Percentiles rank a stretch among this genome's conserved stretches.
Evolutionary conservation across 2,329 filamentous ascomycete genomes (phyloP).

Genomic region (Byssoonygena ceratinophila): DNA sequence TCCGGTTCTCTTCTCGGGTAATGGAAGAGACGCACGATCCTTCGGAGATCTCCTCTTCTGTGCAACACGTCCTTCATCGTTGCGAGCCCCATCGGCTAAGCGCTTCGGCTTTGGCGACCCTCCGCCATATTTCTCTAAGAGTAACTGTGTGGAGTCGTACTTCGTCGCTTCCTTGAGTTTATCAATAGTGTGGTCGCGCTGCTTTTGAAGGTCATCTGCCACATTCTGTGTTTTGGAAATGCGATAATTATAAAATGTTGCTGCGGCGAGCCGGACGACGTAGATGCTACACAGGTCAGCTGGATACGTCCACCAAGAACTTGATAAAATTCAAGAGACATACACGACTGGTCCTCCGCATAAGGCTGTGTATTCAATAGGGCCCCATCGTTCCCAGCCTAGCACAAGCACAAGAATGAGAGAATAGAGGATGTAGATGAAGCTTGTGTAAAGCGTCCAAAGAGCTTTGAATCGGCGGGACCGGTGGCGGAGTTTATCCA

Average conservation of each 20-base stretch:
- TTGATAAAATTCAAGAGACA: constrained; percentile 22
- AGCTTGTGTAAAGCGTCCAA: constrained; percentile 79
- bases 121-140: constrained; percentile 88
- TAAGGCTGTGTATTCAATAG: constrained; percentile 67
- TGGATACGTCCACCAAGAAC: constrained; percentile 5
- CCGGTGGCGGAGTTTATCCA: constrained; percentile 61
- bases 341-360: constrained; percentile 69
- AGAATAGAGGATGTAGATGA: constrained; percentile 78
- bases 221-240: constrained; percentile 58
- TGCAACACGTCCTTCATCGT: constrained; percentile 19
- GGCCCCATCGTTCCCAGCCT: constrained; percentile 66
- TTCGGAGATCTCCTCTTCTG: constrained; percentile 17
- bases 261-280: constrained; percentile 54
- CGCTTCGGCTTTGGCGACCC: constrained; percentile 39
- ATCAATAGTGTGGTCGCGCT: constrained; percentile 79
- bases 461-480: constrained; percentile 72
- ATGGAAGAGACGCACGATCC: constrained; percentile 19
- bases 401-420: constrained; percentile 76
- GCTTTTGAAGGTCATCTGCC: constrained; percentile 63
- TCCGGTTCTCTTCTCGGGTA: constrained; percentile 39
- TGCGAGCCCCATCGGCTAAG: constrained; percentile 21
- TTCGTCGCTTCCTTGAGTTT: constrained; percentile 90
- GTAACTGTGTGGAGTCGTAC: constrained; percentile 85
- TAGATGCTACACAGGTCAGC: constrained; percentile 57
- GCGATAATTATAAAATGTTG: constrained; percentile 69